These are phyloP conservation scores for Dryas integrifolia DNA, from an alignment of 331 rosid genomes.

Conservation along the genomic window DNA sequence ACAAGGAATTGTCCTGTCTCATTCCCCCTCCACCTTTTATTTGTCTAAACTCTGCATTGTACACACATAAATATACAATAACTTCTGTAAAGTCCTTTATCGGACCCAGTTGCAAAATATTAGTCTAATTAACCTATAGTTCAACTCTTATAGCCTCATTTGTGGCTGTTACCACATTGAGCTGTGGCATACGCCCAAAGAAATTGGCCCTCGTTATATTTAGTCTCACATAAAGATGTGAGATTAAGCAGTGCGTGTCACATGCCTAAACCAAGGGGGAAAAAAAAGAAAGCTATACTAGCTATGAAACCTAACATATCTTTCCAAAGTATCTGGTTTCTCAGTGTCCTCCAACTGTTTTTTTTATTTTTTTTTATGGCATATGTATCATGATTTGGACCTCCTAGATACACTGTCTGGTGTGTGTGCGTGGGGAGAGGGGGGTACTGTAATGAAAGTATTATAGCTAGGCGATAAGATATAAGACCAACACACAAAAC, in stretches of 20 bases:
- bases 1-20: not conserved
- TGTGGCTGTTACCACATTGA: not conserved
- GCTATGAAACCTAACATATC: slow-evolving; percentile 1
- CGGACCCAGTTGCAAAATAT: not conserved
- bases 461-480: not conserved
- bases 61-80: not conserved
- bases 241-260: not conserved
- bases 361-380: too few species aligned
- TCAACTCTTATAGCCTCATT: not conserved
- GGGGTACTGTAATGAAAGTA: not conserved
- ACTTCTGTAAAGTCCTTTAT: not conserved
- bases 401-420: not conserved
- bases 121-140: not conserved
- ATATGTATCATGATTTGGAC: not conserved
- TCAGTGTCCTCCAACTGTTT: not conserved
- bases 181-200: not conserved
- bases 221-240: not conserved
- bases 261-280: not conserved
- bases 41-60: not conserved
- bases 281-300: not conserved
- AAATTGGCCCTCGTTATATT: not conserved
- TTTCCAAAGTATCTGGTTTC: slow-evolving; percentile 5
- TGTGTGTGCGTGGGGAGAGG: not conserved
- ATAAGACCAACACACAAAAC: slow-evolving; percentile 2
- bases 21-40: slow-evolving; percentile 1